Conservation (phyloP, 331 rosid species). For the Telfairia occidentalis region DNA sequence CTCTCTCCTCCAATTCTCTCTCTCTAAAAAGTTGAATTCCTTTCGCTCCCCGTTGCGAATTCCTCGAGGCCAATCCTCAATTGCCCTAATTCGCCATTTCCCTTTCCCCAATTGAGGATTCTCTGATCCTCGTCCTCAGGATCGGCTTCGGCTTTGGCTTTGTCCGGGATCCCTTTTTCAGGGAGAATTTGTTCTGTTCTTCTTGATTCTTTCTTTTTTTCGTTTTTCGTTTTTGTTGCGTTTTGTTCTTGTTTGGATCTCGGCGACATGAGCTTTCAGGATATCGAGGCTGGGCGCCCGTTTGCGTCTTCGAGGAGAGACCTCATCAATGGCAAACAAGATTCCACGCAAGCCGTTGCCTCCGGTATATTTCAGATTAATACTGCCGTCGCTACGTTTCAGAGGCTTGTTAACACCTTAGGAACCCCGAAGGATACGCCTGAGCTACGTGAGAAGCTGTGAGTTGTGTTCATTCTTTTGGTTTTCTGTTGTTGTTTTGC, state of each 20-base stretch:
- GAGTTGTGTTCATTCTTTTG: slow-evolving; percentile 17
- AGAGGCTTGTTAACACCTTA: slow-evolving; percentile 86
- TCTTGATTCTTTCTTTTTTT: slow-evolving; percentile 7
- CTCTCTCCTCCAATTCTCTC: neutral
- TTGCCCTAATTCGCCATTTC: slow-evolving; percentile 19
- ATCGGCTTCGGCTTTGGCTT: slow-evolving; percentile 12
- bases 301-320: slow-evolving; percentile 47
- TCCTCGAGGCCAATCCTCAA: slow-evolving; percentile 7
- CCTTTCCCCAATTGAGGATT: slow-evolving; percentile 16
- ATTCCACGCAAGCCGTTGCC: slow-evolving; percentile 92
- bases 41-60: neutral
- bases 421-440: slow-evolving; percentile 96
- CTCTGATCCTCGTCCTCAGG: slow-evolving; percentile 21
- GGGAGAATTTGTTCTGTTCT: neutral
- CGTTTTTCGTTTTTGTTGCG: neutral
- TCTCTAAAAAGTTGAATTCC: slow-evolving; percentile 9
- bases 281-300: slow-evolving; percentile 72
- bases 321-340: slow-evolving; percentile 54
- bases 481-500: neutral
- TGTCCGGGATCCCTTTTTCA: slow-evolving; percentile 8
- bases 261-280: slow-evolving; percentile 80
- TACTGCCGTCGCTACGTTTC: slow-evolving; percentile 87
- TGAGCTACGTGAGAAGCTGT: slow-evolving; percentile 93
- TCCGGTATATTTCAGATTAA: slow-evolving; percentile 94
- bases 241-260: slow-evolving; percentile 17